Conservation (phyloP, 495 filamentous ascomycete genomes). For the Clavariopsis aquatica region DNA sequence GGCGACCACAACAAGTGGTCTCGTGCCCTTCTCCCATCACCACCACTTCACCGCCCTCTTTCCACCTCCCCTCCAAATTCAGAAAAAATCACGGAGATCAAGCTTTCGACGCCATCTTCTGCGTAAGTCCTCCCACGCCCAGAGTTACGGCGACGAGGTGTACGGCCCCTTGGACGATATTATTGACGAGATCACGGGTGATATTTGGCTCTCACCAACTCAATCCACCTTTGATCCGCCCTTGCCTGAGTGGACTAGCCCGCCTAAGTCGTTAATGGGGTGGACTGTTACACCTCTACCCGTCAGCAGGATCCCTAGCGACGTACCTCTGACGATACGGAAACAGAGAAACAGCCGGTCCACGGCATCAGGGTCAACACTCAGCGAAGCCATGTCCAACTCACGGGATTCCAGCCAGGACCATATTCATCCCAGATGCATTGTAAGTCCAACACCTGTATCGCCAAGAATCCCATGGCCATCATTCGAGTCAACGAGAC, state of each 20-base stretch:
- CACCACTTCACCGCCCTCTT: background rate
- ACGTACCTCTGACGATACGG: conserved; percentile 13
- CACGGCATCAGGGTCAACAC: conserved; percentile 5
- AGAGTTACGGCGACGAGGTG: background rate
- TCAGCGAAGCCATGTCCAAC: background rate
- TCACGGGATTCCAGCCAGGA: background rate
- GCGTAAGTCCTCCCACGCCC: background rate
- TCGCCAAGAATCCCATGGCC: background rate
- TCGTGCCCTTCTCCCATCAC: background rate
- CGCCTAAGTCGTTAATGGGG: background rate
- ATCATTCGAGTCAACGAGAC: background rate
- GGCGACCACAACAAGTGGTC: background rate
- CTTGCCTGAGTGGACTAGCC: background rate
- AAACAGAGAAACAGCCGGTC: conserved; percentile 19
- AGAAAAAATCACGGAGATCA: conserved; percentile 9
- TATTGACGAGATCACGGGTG: conserved; percentile 16
- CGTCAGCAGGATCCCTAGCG: conserved; percentile 17
- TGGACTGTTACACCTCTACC: conserved; percentile 16
- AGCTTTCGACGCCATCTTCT: background rate
- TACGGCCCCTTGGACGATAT: conserved; percentile 19
- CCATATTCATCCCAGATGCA: background rate
- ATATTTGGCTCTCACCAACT: conserved; percentile 6
- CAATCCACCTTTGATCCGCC: background rate
- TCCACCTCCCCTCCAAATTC: conserved; percentile 16
- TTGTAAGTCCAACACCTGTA: background rate